Evolutionary conservation across 2,329 filamentous ascomycete species (phyloP), one percentile per base, ranked within the genome.

Genomic region (Arthrobotrys pseudoclavata): DNA sequence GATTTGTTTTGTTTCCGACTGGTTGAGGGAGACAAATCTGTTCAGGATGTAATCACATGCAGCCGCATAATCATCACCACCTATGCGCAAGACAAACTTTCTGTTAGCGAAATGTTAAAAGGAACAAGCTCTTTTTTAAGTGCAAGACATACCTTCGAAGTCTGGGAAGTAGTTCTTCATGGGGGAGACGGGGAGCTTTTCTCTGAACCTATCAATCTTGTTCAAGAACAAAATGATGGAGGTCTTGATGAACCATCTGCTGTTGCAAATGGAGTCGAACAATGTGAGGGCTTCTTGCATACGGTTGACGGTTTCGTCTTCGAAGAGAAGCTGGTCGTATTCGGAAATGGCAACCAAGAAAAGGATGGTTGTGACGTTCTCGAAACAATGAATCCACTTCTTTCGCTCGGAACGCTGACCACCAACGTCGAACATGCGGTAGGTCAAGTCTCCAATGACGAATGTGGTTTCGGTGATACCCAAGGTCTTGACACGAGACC

Each of bases 321-420:
- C 94, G 84, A 97, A 97, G 53, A 97, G 88, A 79, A 97, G 87
- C 86, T 97, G 94, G 84, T 97, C 94, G 87, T 97, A 97, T 85
- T 97, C 94, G 81, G 94, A 97, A 82, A 97, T 97, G 85, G 95
- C 95, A 81, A 97, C 95, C 69, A 97, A 86, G 90, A 97, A 97
- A 45, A 97, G 91, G 81, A 97, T 97, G 9, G 94, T 97, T 7
- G 94, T 97, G 82, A 97, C 94, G 82, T 97, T 97, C 87, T 97
- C 94, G 85, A 97, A 97, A 86, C 94, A 97, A 87, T 97, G 94
- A 82, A 97, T 97, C 94, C 94, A 97, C 89, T 97, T 97, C 91
- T 97, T 97, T 84, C 94, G 91, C 86, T 97, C 94, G 5, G 93
- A 97, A 84, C 94, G 90, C 85, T 97, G 94, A 80, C 94, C 95